Evolutionary conservation across 2,329 filamentous ascomycete genomes (phyloP).

Genomic region (Keithomyces neogunnii): DNA sequence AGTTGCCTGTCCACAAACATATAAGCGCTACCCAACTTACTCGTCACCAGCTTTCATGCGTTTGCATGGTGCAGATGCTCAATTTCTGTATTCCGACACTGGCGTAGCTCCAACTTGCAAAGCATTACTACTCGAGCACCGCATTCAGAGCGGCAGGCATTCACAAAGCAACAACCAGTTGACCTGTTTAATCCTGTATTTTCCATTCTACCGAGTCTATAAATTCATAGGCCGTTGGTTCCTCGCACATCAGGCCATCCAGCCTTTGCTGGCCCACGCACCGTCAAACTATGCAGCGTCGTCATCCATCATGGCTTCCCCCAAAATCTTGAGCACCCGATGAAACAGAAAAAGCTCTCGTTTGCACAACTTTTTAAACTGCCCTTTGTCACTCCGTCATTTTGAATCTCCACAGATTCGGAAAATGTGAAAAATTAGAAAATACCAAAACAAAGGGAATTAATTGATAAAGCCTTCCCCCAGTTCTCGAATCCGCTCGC

Average conservation of each 20-base stretch:
- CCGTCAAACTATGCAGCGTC: constrained; percentile 12
- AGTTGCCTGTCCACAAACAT: too few relatives aligned
- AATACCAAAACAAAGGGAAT: constrained; percentile 12
- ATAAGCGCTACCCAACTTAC: too few relatives aligned
- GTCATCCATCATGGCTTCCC: constrained; percentile 19
- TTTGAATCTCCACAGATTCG: constrained; percentile 21
- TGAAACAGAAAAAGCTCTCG: constrained; percentile 16
- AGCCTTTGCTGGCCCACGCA: constrained; percentile 4
- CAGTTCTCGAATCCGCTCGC: not conserved
- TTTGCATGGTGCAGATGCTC: too few relatives aligned
- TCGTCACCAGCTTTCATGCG: too few relatives aligned
- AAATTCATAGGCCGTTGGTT: constrained; percentile 20
- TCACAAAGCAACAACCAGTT: not conserved
- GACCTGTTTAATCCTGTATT: constrained; percentile 18
- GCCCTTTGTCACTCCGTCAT: constrained; percentile 22
- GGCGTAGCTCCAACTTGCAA: too few relatives aligned
- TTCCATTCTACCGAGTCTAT: constrained; percentile 30
- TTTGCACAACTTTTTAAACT: constrained; percentile 26
- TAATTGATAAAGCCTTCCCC: constrained; percentile 5
- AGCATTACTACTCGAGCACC: too few relatives aligned
- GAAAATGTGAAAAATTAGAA: constrained; percentile 9
- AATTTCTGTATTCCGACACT: too few relatives aligned
- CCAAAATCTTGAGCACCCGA: constrained; percentile 14
- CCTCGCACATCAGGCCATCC: constrained; percentile 10
- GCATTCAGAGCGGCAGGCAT: not conserved